Conservation (phyloP, 352 stramenopile species). For the Thalassiosira allenii region DNA sequence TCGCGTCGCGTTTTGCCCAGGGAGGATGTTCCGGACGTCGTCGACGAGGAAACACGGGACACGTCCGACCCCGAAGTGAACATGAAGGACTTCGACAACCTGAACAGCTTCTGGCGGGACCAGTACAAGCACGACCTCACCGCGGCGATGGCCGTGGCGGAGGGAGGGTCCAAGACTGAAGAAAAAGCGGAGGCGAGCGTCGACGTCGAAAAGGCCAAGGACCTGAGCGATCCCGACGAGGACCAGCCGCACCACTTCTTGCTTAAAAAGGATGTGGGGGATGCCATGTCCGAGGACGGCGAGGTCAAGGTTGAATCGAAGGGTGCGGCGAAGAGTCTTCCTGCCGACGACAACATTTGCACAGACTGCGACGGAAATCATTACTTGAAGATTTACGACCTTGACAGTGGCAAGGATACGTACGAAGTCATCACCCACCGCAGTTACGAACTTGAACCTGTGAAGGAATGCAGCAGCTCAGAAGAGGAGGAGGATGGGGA, state of each 20-base stretch:
- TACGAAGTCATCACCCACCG: constrained; percentile 28
- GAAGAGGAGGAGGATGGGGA: constrained; percentile 19
- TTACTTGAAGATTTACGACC: constrained; percentile 39
- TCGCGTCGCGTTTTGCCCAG: no score
- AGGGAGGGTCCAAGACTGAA: background rate
- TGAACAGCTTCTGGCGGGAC: constrained; percentile 35
- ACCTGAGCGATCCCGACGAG: constrained; percentile 3
- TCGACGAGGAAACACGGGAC: background rate
- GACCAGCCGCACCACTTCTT: constrained; percentile 19
- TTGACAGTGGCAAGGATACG: constrained; percentile 19
- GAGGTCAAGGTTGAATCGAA: background rate
- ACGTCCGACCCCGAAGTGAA: background rate
- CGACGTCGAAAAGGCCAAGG: background rate
- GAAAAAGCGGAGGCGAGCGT: background rate
- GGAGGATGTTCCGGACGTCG: background rate
- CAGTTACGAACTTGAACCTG: constrained; percentile 38
- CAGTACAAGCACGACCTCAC: constrained; percentile 25
- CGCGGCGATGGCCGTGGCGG: constrained; percentile 1
- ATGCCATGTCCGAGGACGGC: constrained; percentile 30
- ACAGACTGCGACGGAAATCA: constrained; percentile 37
- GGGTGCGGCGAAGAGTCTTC: background rate
- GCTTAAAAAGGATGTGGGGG: constrained; percentile 28
- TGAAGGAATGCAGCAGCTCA: constrained; percentile 19
- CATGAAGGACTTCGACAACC: constrained; percentile 17
- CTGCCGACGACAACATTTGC: constrained; percentile 25